Percentiles rank a stretch among this genome's conserved stretches.
phyloP scores from a whole-genome alignment of 257 asterid species.

The Capsicum baccatum region DNA sequence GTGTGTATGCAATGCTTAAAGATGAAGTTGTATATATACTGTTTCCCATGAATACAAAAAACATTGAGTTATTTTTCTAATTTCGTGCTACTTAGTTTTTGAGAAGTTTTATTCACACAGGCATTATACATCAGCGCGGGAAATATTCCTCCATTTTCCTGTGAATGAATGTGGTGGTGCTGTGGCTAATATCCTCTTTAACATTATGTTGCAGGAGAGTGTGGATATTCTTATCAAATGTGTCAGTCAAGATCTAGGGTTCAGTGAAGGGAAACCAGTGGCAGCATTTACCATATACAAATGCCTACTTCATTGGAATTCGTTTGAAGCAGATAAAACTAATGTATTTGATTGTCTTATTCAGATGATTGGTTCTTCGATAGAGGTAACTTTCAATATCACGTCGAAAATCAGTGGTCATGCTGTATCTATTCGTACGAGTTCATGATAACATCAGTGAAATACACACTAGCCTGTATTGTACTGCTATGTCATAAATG shows the following conservation, averaged over 20 bases:
- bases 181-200: slow-evolving; percentile 9
- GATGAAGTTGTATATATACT: neutral
- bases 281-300: slow-evolving; percentile 87
- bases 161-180: slow-evolving; percentile 19
- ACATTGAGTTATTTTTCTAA: neutral
- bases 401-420: neutral
- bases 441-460: neutral
- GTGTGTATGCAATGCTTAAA: neutral
- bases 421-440: neutral
- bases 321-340: slow-evolving; percentile 86
- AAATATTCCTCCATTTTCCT: slow-evolving; percentile 20
- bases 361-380: slow-evolving; percentile 76
- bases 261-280: slow-evolving; percentile 87
- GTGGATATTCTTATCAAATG: slow-evolving; percentile 69
- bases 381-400: slow-evolving; percentile 59
- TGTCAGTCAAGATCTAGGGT: slow-evolving; percentile 67
- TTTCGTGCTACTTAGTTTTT: neutral
- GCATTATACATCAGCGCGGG: neutral
- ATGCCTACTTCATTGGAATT: slow-evolving; percentile 82
- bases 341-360: slow-evolving; percentile 84
- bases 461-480: neutral
- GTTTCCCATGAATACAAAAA: neutral
- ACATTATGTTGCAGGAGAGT: slow-evolving; percentile 58
- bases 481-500: neutral
- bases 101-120: neutral